Evolutionary conservation across 164 flowering plant genomes (phyloP).

Genomic region (Umbilicus rupestris): DNA sequence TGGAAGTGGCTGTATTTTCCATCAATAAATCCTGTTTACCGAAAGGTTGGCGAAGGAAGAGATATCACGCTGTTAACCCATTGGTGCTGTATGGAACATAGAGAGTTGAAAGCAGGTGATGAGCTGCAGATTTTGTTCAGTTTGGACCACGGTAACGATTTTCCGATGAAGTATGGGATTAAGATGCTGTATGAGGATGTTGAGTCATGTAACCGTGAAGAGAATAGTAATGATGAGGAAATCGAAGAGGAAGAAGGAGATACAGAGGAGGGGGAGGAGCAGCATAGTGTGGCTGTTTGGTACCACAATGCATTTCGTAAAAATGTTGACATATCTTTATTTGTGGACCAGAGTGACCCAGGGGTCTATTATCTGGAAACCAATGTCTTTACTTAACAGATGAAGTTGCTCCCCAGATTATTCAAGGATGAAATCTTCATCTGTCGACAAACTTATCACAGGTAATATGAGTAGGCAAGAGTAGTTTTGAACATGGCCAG

Average conservation of each 20-base stretch:
- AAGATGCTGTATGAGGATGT: not conserved
- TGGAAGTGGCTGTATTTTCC: not conserved
- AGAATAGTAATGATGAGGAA: not conserved
- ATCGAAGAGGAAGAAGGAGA: not conserved
- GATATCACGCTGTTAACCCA: not conserved
- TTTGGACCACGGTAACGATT: not conserved
- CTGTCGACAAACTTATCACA: too few relatives aligned
- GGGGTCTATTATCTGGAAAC: not conserved
- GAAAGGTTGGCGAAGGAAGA: not conserved
- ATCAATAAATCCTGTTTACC: not conserved
- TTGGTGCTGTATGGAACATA: not conserved
- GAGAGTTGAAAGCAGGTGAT: slow-evolving; percentile 3
- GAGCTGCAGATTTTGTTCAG: not conserved
- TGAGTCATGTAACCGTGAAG: not conserved
- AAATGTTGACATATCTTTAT: not conserved
- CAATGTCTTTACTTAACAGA: too few relatives aligned
- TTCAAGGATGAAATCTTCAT: too few relatives aligned
- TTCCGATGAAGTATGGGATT: not conserved
- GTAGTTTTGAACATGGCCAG: too few relatives aligned
- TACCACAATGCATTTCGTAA: not conserved
- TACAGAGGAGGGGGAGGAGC: not conserved
- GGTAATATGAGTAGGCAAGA: too few relatives aligned
- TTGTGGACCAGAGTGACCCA: not conserved
- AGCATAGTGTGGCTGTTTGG: not conserved
- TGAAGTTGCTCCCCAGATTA: too few relatives aligned